A percentile compares a stretch with the other conserved stretches of the same genome.
Evolutionary conservation across 208 protist genomes (phyloP).

Genomic region (Trypanosoma theileri): DNA sequence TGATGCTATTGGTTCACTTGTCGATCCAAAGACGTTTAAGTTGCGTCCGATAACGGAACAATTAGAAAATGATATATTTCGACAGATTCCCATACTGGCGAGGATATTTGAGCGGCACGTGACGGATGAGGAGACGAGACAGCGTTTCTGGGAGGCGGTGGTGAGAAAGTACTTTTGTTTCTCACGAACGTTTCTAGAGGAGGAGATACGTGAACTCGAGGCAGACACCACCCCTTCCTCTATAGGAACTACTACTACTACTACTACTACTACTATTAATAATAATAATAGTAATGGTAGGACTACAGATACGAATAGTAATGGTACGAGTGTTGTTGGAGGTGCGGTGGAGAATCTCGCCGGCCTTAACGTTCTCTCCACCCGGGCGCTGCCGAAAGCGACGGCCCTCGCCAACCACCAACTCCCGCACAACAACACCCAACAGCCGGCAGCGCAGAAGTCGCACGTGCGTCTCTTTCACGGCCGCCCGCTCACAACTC

Average conservation of each 20-base stretch:
- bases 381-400: conserved; percentile 51
- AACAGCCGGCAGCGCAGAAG: background rate
- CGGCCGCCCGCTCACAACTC: conserved; percentile 6
- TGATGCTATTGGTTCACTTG: conserved; percentile 71
- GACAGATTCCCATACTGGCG: conserved; percentile 76
- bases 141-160: conserved; percentile 77
- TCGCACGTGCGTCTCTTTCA: conserved; percentile 5
- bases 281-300: too few relatives aligned
- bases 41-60: conserved; percentile 78
- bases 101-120: conserved; percentile 62
- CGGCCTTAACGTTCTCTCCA: conserved; percentile 59
- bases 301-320: background rate
- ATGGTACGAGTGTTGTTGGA: conserved; percentile 1
- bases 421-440: background rate
- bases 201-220: conserved; percentile 54
- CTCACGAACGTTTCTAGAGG: conserved; percentile 77
- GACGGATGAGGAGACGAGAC: conserved; percentile 53
- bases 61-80: conserved; percentile 76
- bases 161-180: conserved; percentile 88
- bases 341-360: conserved; percentile 14
- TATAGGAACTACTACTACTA: too few relatives aligned
- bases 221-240: background rate
- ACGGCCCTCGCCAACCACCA: conserved; percentile 11
- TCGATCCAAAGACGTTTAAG: conserved; percentile 66
- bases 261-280: too few relatives aligned